Evolutionary conservation across 2,329 filamentous ascomycete species (phyloP).

Genomic region (Xylariaceae sp.): DNA sequence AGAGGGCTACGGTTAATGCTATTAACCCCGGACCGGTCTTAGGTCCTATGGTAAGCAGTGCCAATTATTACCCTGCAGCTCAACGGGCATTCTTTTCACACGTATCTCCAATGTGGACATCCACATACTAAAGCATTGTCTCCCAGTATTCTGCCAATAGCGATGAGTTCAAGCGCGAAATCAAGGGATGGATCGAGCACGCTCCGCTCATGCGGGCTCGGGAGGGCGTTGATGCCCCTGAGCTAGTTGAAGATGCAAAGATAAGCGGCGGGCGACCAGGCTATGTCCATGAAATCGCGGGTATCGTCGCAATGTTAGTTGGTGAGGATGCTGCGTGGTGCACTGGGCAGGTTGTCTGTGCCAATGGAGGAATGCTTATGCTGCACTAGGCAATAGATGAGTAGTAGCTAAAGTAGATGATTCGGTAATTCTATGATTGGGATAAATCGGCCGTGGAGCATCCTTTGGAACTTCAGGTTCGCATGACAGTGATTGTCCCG

Average conservation of each 20-base stretch:
- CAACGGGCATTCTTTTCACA: no score
- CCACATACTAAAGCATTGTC: conserved; percentile 34
- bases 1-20: conserved; percentile 52
- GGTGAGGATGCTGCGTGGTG: conserved; percentile 69
- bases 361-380: conserved; percentile 61
- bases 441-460: no score
- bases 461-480: no score
- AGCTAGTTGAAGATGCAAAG: conserved; percentile 56
- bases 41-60: conserved; percentile 23
- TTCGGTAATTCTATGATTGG: no score
- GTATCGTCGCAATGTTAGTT: conserved; percentile 73
- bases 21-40: conserved; percentile 55
- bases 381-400: conserved; percentile 5
- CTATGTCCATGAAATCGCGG: conserved; percentile 68
- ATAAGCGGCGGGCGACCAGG: conserved; percentile 56
- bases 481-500: no score
- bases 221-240: conserved; percentile 57
- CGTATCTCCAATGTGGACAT: no score
- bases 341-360: conserved; percentile 75
- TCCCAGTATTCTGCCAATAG: conserved; percentile 41
- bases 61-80: no score
- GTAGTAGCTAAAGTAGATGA: no score
- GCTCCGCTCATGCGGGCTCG: conserved; percentile 62
- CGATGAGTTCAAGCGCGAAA: conserved; percentile 39
- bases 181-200: conserved; percentile 42